Conservation (phyloP, 108 stramenopile species). For the Nitzschia sp. region DNA sequence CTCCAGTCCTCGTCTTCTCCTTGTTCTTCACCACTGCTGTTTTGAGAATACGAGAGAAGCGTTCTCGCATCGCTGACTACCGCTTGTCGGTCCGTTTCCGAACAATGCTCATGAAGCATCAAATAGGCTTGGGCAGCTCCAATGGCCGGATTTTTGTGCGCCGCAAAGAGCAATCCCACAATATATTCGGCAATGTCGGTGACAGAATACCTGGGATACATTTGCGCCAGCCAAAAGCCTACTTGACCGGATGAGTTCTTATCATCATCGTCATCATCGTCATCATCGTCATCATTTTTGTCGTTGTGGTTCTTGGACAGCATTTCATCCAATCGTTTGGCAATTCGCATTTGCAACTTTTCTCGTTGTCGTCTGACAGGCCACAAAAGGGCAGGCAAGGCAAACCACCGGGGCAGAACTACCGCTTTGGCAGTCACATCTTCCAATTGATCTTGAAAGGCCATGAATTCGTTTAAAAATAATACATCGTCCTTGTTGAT, state of each 20-base stretch:
- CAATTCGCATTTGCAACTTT: conserved; percentile 29
- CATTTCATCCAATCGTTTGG: conserved; percentile 14
- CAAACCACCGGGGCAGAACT: conserved; percentile 41
- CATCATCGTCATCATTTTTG: too few relatives aligned
- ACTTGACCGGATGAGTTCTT: not conserved
- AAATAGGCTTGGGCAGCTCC: conserved; percentile 52
- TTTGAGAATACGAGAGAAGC: not conserved
- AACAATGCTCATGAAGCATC: conserved; percentile 23
- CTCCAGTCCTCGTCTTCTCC: not conserved
- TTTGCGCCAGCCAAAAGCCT: conserved; percentile 39
- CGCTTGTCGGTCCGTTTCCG: not conserved
- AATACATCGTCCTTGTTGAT: conserved; percentile 8
- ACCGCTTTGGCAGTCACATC: conserved; percentile 57
- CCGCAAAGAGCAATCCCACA: conserved; percentile 62
- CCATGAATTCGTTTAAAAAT: conserved; percentile 31
- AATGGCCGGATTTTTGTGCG: conserved; percentile 66
- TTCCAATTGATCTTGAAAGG: conserved; percentile 44
- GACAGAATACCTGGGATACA: not conserved
- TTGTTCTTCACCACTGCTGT: not conserved
- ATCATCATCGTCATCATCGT: too few relatives aligned
- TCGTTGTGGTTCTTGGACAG: not conserved
- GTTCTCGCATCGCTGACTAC: not conserved
- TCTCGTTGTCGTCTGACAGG: conserved; percentile 35
- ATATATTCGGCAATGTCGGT: conserved; percentile 39
- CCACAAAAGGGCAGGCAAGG: conserved; percentile 34